Evolutionary conservation across 139 green algal species (phyloP), one percentile per base, ranked within the genome.

Genomic region (Picochlorum sp.): DNA sequence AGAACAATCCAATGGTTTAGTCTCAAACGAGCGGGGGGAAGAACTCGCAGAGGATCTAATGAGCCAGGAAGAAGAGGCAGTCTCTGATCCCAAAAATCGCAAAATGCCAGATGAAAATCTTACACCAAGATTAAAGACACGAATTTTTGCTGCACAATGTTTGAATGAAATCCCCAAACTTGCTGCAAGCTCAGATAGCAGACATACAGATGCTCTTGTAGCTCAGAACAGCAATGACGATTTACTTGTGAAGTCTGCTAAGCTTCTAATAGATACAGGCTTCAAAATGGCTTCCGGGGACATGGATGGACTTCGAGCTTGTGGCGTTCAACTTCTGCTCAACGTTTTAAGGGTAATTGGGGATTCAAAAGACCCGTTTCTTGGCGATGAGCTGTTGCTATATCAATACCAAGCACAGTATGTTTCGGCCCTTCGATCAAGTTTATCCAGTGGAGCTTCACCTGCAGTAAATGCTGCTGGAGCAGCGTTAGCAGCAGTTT

Each of bases 331-430:
- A 14, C 69, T 91, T 36, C 73, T 90, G 50, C 44, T 61, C 10
- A 43, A 33, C 3, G 32, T 81, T 26, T 20, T 91, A 45, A 13
- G 28, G 4, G 58, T 58, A 6, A 88, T 86, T 59, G 78, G 65
- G 4, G 62, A 55, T 32, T 70, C 78, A 22, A 55, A 66, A 14
- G 85, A 93, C 62, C 83, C 83, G 0, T 36, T 84, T 36, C 50
- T 72, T 14, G 18, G n/a, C 29, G 20, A 53, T 24, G 22, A 37
- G 13, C 65, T 62, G 20, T 68, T 93, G 16, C 72, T 93, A 40
- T 80, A 83, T 75, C 82, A 87, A 70, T 86, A 87, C 69, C 78
- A 89, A 59, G 85, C 85, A 7, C 84, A 90, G 64, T 69, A 87
- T 33, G 77, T 90, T 29, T 81, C 81, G 7, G 70, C 85, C 2